A percentile compares a stretch with the other conserved stretches of the same genome.
Conservation (phyloP, 163 green algal species). For the Volvox carteri region DNA sequence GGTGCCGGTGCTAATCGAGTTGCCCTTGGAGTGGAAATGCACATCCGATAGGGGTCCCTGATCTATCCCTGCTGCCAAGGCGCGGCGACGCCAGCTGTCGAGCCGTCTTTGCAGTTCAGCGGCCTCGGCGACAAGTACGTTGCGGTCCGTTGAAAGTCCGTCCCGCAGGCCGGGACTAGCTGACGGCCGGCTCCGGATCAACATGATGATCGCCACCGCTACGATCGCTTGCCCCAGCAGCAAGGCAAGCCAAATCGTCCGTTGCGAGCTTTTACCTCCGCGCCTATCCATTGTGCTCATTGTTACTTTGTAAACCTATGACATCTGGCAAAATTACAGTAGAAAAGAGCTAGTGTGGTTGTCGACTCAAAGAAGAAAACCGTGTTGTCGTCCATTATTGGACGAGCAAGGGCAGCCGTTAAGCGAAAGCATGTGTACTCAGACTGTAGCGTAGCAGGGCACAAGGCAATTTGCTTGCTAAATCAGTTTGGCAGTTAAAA, state of each 20-base stretch:
- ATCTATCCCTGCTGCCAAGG: neutral
- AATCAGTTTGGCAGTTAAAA: too few relatives aligned
- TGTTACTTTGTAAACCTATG: too few relatives aligned
- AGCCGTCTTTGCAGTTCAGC: neutral
- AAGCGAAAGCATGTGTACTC: too few relatives aligned
- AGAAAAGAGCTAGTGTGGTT: too few relatives aligned
- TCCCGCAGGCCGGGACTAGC: neutral
- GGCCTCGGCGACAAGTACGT: neutral
- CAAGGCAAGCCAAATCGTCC: constrained; percentile 18
- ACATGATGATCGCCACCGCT: constrained; percentile 21
- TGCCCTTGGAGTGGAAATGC: neutral
- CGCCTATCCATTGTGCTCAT: constrained; percentile 34
- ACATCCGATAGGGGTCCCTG: neutral
- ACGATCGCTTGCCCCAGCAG: constrained; percentile 14
- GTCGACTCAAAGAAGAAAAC: too few relatives aligned
- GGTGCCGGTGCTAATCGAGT: neutral
- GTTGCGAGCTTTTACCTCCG: neutral
- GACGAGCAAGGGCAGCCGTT: too few relatives aligned
- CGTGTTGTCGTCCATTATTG: too few relatives aligned
- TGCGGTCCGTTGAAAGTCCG: neutral
- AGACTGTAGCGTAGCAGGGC: too few relatives aligned
- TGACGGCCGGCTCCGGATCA: neutral
- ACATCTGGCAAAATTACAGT: too few relatives aligned
- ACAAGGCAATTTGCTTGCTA: too few relatives aligned
- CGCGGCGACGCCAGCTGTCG: constrained; percentile 31